Conservation (phyloP, 2,329 filamentous ascomycete species). For the Diplocarpon rosae region DNA sequence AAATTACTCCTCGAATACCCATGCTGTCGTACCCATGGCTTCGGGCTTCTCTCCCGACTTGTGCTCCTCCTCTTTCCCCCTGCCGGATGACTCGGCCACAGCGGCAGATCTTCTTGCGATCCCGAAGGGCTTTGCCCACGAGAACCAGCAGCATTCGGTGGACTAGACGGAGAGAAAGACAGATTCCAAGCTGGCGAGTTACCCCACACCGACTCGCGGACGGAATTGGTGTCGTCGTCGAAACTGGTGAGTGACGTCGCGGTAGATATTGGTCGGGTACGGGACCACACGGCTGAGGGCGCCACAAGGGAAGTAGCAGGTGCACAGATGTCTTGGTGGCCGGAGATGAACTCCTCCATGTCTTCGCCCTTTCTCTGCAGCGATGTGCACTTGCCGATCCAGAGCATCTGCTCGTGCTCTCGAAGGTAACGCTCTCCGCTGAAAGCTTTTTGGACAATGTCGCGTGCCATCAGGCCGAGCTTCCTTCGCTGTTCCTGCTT, state of each 20-base stretch:
- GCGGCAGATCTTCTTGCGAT: slow-evolving; percentile 1
- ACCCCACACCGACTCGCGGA: slow-evolving; percentile 2
- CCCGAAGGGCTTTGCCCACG: neutral
- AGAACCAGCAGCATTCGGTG: neutral
- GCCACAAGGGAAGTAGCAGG: slow-evolving; percentile 1
- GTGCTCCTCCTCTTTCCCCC: neutral
- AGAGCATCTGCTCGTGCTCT: slow-evolving; percentile 51
- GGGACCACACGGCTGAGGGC: slow-evolving; percentile 3
- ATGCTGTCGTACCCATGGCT: neutral
- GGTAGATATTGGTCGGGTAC: slow-evolving; percentile 1
- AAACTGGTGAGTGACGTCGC: slow-evolving; percentile 2
- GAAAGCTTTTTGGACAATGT: slow-evolving; percentile 48
- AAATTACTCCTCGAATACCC: slow-evolving; percentile 3
- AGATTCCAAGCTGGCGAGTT: neutral
- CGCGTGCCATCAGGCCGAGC: slow-evolving; percentile 46
- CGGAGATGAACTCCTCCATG: slow-evolving; percentile 2
- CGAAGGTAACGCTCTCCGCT: slow-evolving; percentile 47
- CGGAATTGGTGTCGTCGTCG: slow-evolving; percentile 2
- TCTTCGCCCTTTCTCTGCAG: slow-evolving; percentile 3
- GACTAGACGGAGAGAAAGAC: neutral
- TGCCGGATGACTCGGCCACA: neutral
- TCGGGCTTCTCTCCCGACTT: slow-evolving; percentile 2
- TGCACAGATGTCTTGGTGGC: neutral
- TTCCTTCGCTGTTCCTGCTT: slow-evolving; percentile 42
- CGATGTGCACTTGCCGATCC: slow-evolving; percentile 29